Evolutionary conservation across 768 basidiomycete genomes (phyloP).

Genomic region (Auriculariales sp.): DNA sequence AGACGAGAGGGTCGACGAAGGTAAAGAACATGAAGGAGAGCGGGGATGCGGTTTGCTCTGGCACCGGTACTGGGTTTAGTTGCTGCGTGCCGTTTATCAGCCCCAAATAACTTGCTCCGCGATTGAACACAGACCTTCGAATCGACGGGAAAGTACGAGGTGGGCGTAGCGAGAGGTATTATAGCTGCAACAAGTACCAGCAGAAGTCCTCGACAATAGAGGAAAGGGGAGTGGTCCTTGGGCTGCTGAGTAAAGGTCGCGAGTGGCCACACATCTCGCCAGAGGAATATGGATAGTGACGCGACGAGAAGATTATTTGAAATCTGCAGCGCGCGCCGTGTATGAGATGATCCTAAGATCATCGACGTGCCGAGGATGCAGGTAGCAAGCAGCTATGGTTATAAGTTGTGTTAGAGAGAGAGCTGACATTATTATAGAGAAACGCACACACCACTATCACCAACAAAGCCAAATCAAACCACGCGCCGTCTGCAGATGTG

Average conservation of each 20-base stretch:
- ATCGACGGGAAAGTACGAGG: constrained; percentile 43
- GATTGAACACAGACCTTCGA: constrained; percentile 28
- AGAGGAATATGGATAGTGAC: constrained; percentile 3
- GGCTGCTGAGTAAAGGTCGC: constrained; percentile 36
- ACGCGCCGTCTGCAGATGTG: too few relatives aligned
- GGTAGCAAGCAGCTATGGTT: neutral
- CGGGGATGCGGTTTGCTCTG: constrained; percentile 36
- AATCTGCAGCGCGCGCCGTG: neutral
- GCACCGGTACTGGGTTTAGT: constrained; percentile 18
- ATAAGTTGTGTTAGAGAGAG: neutral
- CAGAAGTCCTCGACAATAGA: constrained; percentile 40
- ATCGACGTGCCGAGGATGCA: neutral
- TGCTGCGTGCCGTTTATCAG: constrained; percentile 13
- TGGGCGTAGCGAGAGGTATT: constrained; percentile 41
- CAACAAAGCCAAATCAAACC: too few relatives aligned
- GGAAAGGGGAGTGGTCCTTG: constrained; percentile 29
- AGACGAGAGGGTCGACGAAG: constrained; percentile 41
- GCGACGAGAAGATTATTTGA: neutral
- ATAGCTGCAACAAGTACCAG: constrained; percentile 29
- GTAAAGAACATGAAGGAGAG: constrained; percentile 29
- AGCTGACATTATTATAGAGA: neutral
- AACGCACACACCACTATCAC: neutral
- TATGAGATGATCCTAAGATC: neutral
- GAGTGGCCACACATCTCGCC: constrained; percentile 35
- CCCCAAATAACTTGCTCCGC: neutral